Percentiles rank a stretch among this genome's conserved stretches.
Conservation (phyloP, 768 basidiomycete species). For the Lentinula sp. region DNA sequence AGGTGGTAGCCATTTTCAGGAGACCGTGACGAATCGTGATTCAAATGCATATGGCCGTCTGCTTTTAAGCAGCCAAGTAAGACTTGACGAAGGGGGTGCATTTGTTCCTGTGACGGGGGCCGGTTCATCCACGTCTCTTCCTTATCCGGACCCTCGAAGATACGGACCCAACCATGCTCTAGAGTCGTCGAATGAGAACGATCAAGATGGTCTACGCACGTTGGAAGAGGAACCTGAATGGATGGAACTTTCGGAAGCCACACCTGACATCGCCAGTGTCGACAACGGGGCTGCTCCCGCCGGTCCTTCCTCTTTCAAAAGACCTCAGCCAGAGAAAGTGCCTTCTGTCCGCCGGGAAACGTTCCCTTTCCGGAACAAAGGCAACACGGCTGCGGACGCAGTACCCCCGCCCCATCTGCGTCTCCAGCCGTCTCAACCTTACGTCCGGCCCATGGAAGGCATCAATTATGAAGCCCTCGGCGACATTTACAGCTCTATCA, state of each 20-base stretch:
- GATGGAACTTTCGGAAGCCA: constrained; percentile 51
- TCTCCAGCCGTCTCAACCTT: constrained; percentile 61
- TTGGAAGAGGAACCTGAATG: constrained; percentile 39
- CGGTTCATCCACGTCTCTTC: constrained; percentile 25
- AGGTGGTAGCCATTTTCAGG: constrained; percentile 67
- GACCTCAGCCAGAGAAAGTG: constrained; percentile 26
- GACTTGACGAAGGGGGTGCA: constrained; percentile 45
- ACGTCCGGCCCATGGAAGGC: constrained; percentile 71
- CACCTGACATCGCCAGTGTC: constrained; percentile 31
- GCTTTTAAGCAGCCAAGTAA: constrained; percentile 53
- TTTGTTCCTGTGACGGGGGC: constrained; percentile 28
- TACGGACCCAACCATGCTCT: constrained; percentile 51
- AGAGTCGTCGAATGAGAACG: constrained; percentile 15
- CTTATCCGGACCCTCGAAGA: constrained; percentile 46
- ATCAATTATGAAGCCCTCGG: constrained; percentile 62
- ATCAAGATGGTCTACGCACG: constrained; percentile 24
- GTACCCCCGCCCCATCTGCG: constrained; percentile 61
- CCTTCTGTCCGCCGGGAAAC: constrained; percentile 45
- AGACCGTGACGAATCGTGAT: constrained; percentile 49
- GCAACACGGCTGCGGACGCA: constrained; percentile 23
- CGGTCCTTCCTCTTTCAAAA: constrained; percentile 30
- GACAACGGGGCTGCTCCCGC: constrained; percentile 8
- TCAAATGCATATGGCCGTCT: constrained; percentile 52
- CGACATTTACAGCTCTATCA: constrained; percentile 63
- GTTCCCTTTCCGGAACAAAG: constrained; percentile 48